Conservation (phyloP, 1,284 basidiomycete genomes). For the Athelia psychrophila region DNA sequence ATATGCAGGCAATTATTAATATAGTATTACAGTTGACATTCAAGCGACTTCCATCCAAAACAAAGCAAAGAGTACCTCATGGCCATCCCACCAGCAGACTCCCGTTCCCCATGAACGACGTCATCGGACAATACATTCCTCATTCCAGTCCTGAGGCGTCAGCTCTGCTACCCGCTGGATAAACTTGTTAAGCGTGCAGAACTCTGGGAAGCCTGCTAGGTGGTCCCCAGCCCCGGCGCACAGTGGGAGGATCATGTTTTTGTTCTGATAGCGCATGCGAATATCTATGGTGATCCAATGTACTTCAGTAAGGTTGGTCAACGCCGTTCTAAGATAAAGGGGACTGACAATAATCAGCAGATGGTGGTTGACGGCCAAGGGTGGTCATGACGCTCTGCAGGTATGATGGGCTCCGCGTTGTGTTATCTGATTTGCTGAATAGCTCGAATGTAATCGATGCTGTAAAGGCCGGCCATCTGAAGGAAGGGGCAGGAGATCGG, state of each 20-base stretch:
- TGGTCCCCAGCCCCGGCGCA: slow-evolving; percentile 72
- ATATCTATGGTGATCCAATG: slow-evolving; percentile 43
- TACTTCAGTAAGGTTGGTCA: too few relatives aligned
- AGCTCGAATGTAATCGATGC: slow-evolving; percentile 73
- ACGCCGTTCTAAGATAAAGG: too few relatives aligned
- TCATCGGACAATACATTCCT: slow-evolving; percentile 56
- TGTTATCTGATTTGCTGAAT: slow-evolving; percentile 39
- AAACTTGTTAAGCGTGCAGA: slow-evolving; percentile 75
- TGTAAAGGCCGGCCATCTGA: slow-evolving; percentile 74
- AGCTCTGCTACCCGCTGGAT: slow-evolving; percentile 57
- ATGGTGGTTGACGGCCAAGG: too few relatives aligned
- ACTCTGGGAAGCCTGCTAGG: slow-evolving; percentile 68
- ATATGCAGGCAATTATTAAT: too few relatives aligned
- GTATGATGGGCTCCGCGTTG: slow-evolving; percentile 15
- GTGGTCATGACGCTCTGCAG: slow-evolving; percentile 26
- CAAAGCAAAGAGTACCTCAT: too few relatives aligned
- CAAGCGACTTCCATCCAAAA: too few relatives aligned
- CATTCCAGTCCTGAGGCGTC: slow-evolving; percentile 61
- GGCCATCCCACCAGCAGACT: too few relatives aligned
- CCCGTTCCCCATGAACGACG: too few relatives aligned
- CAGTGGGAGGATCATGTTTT: slow-evolving; percentile 59
- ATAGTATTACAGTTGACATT: too few relatives aligned
- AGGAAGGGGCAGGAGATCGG: not conserved
- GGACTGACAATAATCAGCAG: too few relatives aligned
- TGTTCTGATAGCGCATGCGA: slow-evolving; percentile 77